Base-by-base conservation (phyloP, 345 rosid species). In the Iberis pinnata region DNA sequence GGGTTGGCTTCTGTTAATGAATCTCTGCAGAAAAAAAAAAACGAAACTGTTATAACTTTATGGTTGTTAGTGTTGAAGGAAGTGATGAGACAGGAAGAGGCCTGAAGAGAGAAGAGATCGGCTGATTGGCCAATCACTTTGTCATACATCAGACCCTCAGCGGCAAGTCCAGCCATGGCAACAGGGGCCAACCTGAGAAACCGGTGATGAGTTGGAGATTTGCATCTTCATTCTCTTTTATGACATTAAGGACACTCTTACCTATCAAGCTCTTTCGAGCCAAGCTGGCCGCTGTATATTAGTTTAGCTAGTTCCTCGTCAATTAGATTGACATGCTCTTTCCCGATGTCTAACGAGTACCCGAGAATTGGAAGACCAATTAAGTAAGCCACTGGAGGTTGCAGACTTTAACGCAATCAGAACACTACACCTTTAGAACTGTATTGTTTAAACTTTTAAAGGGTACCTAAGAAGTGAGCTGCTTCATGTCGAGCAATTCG, bases 41-140 rank as follows among this genome's bases (percentile, higher is more conserved):
- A 0, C 63, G 19, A 47, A 18, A 14, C 13, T 60, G 19, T 59
- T 1, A 43, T 33, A 13, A 54, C 19, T 54, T 6, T 43, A 19
- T 39, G 50, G 10, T 29, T 29, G 38, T 11, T 13, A 2, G n/a
- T n/a, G n/a, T n/a, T 35, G 43, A 13, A n/a, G 12, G 18, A 7
- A 49, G 44, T 48, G 31, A 16, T 18, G 14, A 41, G 36, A 17
- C 36, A 32, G 1, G 20, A 18, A 38, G 14, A 40, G 36, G 87
- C 96, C 92, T 90, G 98, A 53, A 90, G 98, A 41, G 79, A 78
- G 80, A 90, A 87, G n/a, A 90, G 88, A 72, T 90, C 98, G 0
- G 98, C 98, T 11, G 98, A 90, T 63, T 90, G 96, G 47, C 96
- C 98, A 2, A 87, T 64, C n/a, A 84, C 95, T 78, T 87, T 90